Percentiles rank a stretch among this genome's conserved stretches.
phyloP scores from a whole-genome alignment of 208 protist species.

The Trypanosoma scelopori region DNA sequence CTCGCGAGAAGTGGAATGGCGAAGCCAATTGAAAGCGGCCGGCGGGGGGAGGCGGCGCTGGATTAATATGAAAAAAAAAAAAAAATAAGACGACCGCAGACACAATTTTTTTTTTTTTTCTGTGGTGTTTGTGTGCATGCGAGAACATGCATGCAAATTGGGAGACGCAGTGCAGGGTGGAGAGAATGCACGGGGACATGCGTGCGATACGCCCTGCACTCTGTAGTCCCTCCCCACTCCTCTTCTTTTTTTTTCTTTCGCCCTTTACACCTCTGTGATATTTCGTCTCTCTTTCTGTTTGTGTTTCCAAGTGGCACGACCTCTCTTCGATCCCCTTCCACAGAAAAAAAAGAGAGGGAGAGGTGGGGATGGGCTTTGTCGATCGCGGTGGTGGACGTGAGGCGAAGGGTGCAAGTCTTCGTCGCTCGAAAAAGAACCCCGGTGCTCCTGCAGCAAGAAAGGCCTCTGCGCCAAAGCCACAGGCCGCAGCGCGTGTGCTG shows the following conservation, averaged over 20 bases:
- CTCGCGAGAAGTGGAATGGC: not conserved
- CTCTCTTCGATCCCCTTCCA: not conserved
- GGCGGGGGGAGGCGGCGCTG: no score
- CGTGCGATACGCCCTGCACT: not conserved
- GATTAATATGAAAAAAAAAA: no score
- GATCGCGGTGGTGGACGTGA: conserved; percentile 80
- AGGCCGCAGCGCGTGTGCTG: conserved; percentile 1
- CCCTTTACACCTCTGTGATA: conserved; percentile 3
- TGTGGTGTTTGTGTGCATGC: not conserved
- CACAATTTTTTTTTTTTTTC: no score
- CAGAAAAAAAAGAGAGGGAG: not conserved
- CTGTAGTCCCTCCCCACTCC: not conserved
- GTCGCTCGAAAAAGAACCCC: conserved; percentile 82
- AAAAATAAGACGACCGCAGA: no score
- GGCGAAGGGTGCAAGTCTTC: conserved; percentile 71
- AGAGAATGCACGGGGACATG: no score
- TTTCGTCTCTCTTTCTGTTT: conserved; percentile 12
- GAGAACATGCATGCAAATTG: conserved; percentile 29
- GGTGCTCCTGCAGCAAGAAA: conserved; percentile 51
- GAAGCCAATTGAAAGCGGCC: not conserved
- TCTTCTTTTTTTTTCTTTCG: conserved; percentile 3
- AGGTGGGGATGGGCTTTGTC: conserved; percentile 69
- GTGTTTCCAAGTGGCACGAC: not conserved
- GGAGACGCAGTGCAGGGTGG: no score
- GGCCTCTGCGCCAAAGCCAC: conserved; percentile 5